These are phyloP conservation scores for Encephalitozoon intestinalis DNA, from an alignment of 371 early-diverging fungal species.

Conservation along the genomic window DNA sequence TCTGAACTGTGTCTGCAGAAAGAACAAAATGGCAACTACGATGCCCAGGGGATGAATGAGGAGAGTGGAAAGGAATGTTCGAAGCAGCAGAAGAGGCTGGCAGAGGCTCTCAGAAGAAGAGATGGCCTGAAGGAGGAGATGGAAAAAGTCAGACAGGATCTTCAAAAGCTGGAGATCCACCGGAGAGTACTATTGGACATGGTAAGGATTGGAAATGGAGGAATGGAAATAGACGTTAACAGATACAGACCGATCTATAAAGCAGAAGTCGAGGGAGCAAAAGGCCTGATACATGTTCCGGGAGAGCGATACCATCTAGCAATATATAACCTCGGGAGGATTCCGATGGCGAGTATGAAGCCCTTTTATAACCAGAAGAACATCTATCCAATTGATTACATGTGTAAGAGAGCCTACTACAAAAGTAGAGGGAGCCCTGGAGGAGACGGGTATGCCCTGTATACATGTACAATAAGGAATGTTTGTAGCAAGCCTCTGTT, in stretches of 20 bases:
- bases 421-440: background rate
- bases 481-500: conserved; percentile 5
- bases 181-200: background rate
- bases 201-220: background rate
- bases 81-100: background rate
- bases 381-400: background rate
- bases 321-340: background rate
- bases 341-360: background rate
- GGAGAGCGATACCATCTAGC: background rate
- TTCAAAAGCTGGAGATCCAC: background rate
- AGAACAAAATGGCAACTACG: background rate
- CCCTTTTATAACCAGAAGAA: background rate
- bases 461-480: conserved; percentile 1
- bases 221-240: background rate
- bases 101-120: background rate
- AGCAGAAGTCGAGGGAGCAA: background rate
- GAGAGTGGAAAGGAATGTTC: background rate
- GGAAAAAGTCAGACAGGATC: background rate
- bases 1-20: background rate
- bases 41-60: conserved; percentile 7
- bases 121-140: background rate
- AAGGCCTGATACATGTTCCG: background rate
- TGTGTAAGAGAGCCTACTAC: background rate
- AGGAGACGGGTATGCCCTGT: background rate
- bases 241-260: background rate